phyloP scores from a whole-genome alignment of 371 early-diverging fungal species.

The Blakeslea trispora region DNA sequence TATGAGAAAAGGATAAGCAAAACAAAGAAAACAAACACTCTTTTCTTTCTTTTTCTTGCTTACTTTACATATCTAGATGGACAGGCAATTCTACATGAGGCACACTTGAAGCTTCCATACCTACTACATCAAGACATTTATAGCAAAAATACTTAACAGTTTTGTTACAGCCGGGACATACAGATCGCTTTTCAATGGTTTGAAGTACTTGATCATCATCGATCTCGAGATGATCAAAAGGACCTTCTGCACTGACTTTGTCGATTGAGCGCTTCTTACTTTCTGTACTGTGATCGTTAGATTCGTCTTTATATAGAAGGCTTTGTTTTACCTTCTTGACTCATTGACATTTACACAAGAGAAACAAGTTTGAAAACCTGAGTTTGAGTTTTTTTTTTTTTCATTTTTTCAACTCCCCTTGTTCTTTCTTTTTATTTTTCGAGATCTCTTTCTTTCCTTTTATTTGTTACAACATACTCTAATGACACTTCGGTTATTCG shows the following conservation, averaged over 20 bases:
- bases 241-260: slow-evolving; percentile 7
- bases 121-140: slow-evolving; percentile 60
- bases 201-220: slow-evolving; percentile 41
- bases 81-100: slow-evolving; percentile 78
- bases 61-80: slow-evolving; percentile 69
- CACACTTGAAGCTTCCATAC: slow-evolving; percentile 50
- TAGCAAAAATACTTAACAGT: slow-evolving; percentile 78
- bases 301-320: background rate
- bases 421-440: background rate
- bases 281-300: slow-evolving; percentile 1
- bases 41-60: too few relatives aligned
- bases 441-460: slow-evolving; percentile 5
- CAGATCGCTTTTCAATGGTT: slow-evolving; percentile 31
- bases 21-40: background rate
- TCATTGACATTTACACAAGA: slow-evolving; percentile 10
- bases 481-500: slow-evolving; percentile 23
- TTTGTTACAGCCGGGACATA: slow-evolving; percentile 67
- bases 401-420: background rate
- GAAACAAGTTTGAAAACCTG: background rate
- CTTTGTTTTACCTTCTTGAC: slow-evolving; percentile 4
- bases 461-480: background rate
- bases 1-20: slow-evolving; percentile 18
- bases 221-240: slow-evolving; percentile 42
- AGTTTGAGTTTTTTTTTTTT: too few relatives aligned
- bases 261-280: slow-evolving; percentile 18